A percentile compares a stretch with the other conserved stretches of the same genome.
Conservation (phyloP, 75 land plant genomes). For the Cryptomeria japonica region DNA sequence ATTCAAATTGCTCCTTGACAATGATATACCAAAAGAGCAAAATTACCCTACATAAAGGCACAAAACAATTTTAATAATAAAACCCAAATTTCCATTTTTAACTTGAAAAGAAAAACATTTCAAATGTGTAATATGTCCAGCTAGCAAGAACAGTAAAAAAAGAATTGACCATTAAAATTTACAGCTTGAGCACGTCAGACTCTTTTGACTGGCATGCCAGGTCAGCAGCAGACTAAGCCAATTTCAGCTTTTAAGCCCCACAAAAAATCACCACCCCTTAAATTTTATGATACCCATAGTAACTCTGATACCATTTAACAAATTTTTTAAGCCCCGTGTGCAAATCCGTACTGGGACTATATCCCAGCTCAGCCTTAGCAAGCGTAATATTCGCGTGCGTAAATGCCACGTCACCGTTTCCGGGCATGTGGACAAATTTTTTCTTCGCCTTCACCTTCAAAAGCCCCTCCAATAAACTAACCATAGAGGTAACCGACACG, state of each 20-base stretch:
- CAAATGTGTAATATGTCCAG: too few species aligned
- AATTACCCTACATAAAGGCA: too few species aligned
- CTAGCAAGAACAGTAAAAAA: too few species aligned
- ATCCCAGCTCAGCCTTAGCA: slow-evolving; percentile 58
- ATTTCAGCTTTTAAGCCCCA: too few species aligned
- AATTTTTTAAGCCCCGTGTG: slow-evolving; percentile 75
- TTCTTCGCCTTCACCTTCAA: slow-evolving; percentile 71
- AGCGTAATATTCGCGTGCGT: slow-evolving; percentile 76
- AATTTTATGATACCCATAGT: slow-evolving; percentile 52
- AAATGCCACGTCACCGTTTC: slow-evolving; percentile 87
- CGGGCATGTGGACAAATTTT: slow-evolving; percentile 75
- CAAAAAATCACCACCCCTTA: background rate
- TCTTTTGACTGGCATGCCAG: too few species aligned
- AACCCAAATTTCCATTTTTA: too few species aligned
- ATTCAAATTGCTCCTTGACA: too few species aligned
- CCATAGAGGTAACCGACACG: slow-evolving; percentile 70
- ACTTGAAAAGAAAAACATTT: too few species aligned
- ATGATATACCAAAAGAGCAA: too few species aligned
- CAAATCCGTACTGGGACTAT: slow-evolving; percentile 69
- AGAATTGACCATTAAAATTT: too few species aligned
- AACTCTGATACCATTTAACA: slow-evolving; percentile 69
- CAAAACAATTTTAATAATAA: too few species aligned
- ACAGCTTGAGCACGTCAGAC: too few species aligned
- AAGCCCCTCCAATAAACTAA: slow-evolving; percentile 63
- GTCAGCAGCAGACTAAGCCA: background rate